These are phyloP conservation scores for Ophiostoma pallidulum DNA, from an alignment of 2,329 filamentous ascomycete species.

Conservation along the genomic window DNA sequence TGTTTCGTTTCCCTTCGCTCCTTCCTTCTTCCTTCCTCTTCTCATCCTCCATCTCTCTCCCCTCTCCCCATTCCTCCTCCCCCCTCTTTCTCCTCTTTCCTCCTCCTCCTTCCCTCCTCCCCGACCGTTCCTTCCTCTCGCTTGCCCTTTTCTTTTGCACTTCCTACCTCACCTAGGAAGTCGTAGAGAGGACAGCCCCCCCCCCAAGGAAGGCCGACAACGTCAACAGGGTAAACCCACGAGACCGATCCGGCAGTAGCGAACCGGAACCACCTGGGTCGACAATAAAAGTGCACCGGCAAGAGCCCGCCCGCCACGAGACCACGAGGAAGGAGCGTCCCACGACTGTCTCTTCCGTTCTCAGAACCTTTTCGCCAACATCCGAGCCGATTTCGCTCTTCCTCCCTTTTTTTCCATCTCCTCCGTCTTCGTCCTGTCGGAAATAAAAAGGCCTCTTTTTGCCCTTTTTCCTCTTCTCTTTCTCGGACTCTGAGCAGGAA, in stretches of 20 bases:
- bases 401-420: not conserved
- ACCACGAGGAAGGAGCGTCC: slow-evolving; percentile 1
- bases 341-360: not conserved
- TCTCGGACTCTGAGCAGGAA: not conserved
- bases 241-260: not conserved
- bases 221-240: slow-evolving; percentile 1
- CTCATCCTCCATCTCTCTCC: not conserved
- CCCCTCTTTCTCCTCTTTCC: not conserved
- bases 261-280: slow-evolving; percentile 6
- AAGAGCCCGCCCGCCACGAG: not conserved
- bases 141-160: not conserved
- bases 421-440: not conserved
- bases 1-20: slow-evolving; percentile 1
- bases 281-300: not conserved
- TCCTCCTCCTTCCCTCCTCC: not conserved
- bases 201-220: not conserved
- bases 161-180: slow-evolving; percentile 1
- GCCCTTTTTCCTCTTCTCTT: not conserved
- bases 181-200: not conserved
- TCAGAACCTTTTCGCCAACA: not conserved
- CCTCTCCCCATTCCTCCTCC: slow-evolving; percentile 2
- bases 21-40: not conserved
- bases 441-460: not conserved
- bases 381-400: not conserved
- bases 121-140: slow-evolving; percentile 8